Conservation (phyloP, 1,284 basidiomycete genomes). For the Albatrellus sp. region DNA sequence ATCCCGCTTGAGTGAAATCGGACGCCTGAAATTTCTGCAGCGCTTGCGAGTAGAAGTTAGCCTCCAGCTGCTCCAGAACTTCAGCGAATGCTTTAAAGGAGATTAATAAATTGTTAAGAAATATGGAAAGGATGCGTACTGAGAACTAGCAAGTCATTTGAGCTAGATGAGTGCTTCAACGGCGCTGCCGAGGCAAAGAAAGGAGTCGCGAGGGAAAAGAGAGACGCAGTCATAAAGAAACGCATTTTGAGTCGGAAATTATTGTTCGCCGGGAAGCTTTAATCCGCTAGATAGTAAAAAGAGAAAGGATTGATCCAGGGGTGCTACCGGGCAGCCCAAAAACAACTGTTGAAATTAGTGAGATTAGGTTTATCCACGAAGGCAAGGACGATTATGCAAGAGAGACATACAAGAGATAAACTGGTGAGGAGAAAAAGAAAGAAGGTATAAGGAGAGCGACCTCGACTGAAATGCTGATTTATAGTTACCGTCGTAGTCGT, state of each 20-base stretch:
- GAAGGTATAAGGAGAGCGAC: background rate
- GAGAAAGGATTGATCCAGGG: conserved; percentile 38
- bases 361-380: background rate
- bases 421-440: background rate
- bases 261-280: conserved; percentile 28
- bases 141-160: conserved; percentile 43
- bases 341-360: conserved; percentile 14
- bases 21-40: conserved; percentile 50
- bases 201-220: conserved; percentile 34
- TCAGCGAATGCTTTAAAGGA: conserved; percentile 56
- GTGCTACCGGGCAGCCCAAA: conserved; percentile 60
- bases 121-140: conserved; percentile 28
- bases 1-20: conserved; percentile 63
- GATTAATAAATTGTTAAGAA: background rate
- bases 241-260: conserved; percentile 29
- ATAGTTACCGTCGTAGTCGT: too few species aligned
- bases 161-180: conserved; percentile 26
- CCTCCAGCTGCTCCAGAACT: conserved; percentile 64
- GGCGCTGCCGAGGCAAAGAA: conserved; percentile 41
- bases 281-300: conserved; percentile 32
- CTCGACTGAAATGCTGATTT: too few species aligned
- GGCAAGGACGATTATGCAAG: too few species aligned
- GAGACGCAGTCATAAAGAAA: conserved; percentile 27
- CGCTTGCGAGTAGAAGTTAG: conserved; percentile 56
- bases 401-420: background rate